Percentiles rank a stretch among this genome's conserved stretches.
Evolutionary conservation across 2,329 filamentous ascomycete genomes (phyloP).

Genomic region (Nigrograna mackinnonii): DNA sequence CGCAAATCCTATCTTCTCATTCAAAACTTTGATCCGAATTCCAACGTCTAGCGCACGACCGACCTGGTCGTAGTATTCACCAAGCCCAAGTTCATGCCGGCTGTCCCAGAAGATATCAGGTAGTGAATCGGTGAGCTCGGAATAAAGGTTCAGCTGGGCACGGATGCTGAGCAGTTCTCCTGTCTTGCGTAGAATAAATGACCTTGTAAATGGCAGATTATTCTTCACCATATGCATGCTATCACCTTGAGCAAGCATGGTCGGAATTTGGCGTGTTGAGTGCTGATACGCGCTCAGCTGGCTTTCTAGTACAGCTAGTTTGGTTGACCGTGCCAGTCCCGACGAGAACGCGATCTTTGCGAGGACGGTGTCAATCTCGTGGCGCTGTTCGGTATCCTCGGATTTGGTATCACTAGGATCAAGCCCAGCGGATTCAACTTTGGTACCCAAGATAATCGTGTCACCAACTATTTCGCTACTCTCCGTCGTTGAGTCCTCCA

Average conservation of each 20-base stretch:
- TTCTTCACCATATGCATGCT: conserved; percentile 50
- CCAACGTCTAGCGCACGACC: conserved; percentile 88
- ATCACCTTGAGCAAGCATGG: conserved; percentile 71
- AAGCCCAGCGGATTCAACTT: conserved; percentile 36
- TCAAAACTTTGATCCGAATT: conserved; percentile 85
- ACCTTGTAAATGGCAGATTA: conserved; percentile 59
- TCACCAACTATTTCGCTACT: conserved; percentile 82
- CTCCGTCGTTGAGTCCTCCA: conserved; percentile 73
- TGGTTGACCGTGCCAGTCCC: conserved; percentile 88
- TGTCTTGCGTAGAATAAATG: conserved; percentile 89
- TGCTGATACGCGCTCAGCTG: conserved; percentile 83
- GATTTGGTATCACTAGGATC: conserved; percentile 47
- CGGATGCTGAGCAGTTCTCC: conserved; percentile 88
- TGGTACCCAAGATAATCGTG: conserved; percentile 85
- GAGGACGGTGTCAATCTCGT: conserved; percentile 66
- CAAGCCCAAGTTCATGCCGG: conserved; percentile 83
- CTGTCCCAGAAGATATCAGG: conserved; percentile 98
- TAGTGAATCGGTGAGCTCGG: conserved; percentile 90
- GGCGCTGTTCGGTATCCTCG: conserved; percentile 30
- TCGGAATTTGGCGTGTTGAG: conserved; percentile 80
- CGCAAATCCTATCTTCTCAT: conserved; percentile 98
- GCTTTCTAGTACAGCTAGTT: conserved; percentile 88
- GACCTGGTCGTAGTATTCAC: conserved; percentile 94
- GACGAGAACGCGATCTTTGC: conserved; percentile 97
- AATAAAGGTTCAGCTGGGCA: conserved; percentile 94